Evolutionary conservation across 2,329 filamentous ascomycete genomes (phyloP).

Genomic region (Ceratocystis colombiana): DNA sequence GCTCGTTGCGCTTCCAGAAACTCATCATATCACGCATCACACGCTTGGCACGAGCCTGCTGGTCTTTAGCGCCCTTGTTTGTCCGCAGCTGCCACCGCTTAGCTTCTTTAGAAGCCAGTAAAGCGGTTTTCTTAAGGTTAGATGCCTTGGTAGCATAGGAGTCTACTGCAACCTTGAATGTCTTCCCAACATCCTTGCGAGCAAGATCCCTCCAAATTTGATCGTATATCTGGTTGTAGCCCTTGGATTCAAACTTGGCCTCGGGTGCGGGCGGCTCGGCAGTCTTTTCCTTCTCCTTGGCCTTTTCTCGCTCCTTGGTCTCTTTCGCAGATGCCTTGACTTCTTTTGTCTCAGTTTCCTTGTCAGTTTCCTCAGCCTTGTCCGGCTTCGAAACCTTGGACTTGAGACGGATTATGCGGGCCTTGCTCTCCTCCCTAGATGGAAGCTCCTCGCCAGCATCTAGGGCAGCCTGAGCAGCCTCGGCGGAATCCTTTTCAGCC

Average conservation of each 20-base stretch:
- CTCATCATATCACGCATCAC: constrained; percentile 99
- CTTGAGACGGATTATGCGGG: constrained; percentile 54
- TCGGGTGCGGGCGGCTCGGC: constrained; percentile 47
- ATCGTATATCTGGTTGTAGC: constrained; percentile 93
- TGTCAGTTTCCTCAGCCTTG: constrained; percentile 27
- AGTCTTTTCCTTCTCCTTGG: constrained; percentile 37
- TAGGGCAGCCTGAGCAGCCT: constrained; percentile 74
- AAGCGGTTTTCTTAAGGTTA: constrained; percentile 96
- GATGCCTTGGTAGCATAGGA: constrained; percentile 80
- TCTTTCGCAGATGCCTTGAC: constrained; percentile 38
- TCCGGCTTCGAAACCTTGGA: constrained; percentile 34
- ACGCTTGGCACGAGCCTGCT: constrained; percentile 90
- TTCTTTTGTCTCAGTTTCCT: constrained; percentile 39
- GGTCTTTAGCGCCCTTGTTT: constrained; percentile 97
- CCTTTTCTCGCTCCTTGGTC: constrained; percentile 36
- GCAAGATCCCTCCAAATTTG: constrained; percentile 95
- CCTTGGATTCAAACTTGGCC: constrained; percentile 71
- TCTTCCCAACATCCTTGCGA: constrained; percentile 85
- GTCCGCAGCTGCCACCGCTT: constrained; percentile 94
- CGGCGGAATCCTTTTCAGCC: constrained; percentile 70
- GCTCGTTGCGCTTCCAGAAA: constrained; percentile 98
- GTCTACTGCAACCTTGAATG: constrained; percentile 75
- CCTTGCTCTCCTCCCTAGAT: constrained; percentile 48
- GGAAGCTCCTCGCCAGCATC: constrained; percentile 68
- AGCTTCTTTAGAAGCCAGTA: constrained; percentile 92